Evolutionary conservation across 2,329 filamentous ascomycete genomes (phyloP), one percentile per base, ranked within the genome.

Genomic region (Aspergillus felis): DNA sequence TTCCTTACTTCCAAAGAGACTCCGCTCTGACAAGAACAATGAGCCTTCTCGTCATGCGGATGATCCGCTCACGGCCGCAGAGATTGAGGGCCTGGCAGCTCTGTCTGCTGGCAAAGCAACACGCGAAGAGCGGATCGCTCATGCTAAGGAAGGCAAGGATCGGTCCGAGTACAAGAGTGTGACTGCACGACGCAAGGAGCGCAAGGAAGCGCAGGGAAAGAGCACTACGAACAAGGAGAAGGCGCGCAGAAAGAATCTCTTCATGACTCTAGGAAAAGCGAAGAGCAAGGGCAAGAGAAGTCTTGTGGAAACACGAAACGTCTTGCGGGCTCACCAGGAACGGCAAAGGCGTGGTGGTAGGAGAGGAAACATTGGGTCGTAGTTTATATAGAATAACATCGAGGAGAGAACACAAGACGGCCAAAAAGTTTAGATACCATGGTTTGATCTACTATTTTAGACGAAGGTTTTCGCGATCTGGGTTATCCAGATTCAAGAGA

Each of bases 211-310:
- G 1, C 85, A 92, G 77, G 94, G 94, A 69, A 97, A 97, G 86
- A 96, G 90, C 73, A 92, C 91, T 41, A 97, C 93, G 64, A 99
- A 99, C 78, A 90, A 90, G 79, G 94, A 99, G 81, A 99, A 99
- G 85, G 86, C 90, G 46, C 82, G 93, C 66, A 91, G 91, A 83
- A 99, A 99, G 89, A 99, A 99, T 76, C 96, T 99, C 78, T 74
- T 99, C 68, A 99, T 99, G 94, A 97, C 93, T 42, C 78, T 99
- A 59, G 91, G 93, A 58, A 97, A 99, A 81, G 94, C 94, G 10
- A 95, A 94, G 82, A 85, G 84, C 65, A 99, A 97, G 82, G 89
- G 94, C 70, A 97, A 97, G 87, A 84, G 92, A 70, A 96, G 91
- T 84, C 79, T 99, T 75, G 85, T 90, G 12, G 88, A 97, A 77